phyloP scores from a whole-genome alignment of 352 stramenopile genomes.

The Achlya hypogyna region DNA sequence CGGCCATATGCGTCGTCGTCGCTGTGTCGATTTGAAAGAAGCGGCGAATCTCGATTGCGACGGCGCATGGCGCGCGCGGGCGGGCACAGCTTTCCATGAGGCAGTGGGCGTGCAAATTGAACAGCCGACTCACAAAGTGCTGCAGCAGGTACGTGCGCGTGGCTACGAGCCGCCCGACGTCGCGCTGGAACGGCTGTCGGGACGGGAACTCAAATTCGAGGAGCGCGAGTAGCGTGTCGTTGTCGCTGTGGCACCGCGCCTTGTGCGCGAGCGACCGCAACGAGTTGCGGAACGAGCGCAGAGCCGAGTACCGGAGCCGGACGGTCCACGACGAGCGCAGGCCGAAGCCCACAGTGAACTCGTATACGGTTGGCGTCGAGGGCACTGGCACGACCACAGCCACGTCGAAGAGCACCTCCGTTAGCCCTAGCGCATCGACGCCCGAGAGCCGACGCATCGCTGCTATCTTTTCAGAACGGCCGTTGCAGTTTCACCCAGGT shows the following conservation, averaged over 20 bases:
- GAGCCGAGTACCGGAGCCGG: neutral
- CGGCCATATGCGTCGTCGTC: neutral
- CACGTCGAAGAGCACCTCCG: neutral
- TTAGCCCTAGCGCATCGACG: neutral
- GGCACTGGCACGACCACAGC: neutral
- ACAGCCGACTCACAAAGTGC: neutral
- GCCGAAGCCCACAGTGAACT: neutral
- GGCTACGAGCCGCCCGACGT: neutral
- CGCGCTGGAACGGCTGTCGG: neutral
- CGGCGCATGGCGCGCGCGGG: neutral
- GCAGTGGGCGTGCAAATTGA: neutral
- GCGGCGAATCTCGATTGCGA: neutral
- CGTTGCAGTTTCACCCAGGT: neutral
- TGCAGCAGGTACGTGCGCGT: neutral
- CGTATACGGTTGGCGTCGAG: neutral
- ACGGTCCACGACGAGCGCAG: neutral
- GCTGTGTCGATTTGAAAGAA: neutral
- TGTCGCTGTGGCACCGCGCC: neutral
- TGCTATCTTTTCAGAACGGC: neutral
- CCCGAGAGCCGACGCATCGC: neutral
- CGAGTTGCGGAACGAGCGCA: neutral
- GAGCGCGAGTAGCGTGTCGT: neutral
- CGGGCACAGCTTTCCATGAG: neutral
- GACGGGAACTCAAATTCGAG: neutral
- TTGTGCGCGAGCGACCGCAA: neutral